A percentile compares a stretch with the other conserved stretches of the same genome.
Evolutionary conservation across 1,284 basidiomycete genomes (phyloP).

Genomic region (Papiliotrema flavescens): DNA sequence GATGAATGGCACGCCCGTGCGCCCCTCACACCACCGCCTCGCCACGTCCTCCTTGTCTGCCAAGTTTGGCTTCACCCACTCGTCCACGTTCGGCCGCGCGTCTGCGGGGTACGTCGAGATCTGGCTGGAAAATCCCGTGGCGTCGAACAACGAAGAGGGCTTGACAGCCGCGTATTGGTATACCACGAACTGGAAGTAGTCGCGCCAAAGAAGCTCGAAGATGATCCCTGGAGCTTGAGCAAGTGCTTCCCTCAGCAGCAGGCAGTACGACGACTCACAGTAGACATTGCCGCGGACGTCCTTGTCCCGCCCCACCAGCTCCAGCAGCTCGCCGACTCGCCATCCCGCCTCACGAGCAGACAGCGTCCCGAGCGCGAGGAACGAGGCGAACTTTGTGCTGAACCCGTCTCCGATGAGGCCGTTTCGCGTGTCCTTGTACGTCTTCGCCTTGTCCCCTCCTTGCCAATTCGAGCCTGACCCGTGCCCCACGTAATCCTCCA

Average conservation of each 20-base stretch:
- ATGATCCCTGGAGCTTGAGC: conserved; percentile 38
- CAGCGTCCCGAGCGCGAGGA: conserved; percentile 54
- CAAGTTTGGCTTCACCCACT: conserved; percentile 31
- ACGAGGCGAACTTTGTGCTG: conserved; percentile 56
- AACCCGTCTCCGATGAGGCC: conserved; percentile 55
- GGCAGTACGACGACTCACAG: conserved; percentile 21
- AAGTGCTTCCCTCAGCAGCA: neutral
- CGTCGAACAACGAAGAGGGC: conserved; percentile 44
- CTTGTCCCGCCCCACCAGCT: conserved; percentile 23
- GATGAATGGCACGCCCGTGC: conserved; percentile 56
- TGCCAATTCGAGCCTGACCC: conserved; percentile 34
- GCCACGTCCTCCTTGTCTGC: conserved; percentile 26
- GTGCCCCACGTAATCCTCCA: conserved; percentile 49
- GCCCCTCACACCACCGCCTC: conserved; percentile 52
- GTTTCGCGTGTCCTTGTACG: conserved; percentile 58
- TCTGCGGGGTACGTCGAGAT: conserved; percentile 29
- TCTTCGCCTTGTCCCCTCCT: conserved; percentile 33
- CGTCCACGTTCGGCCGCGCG: conserved; percentile 16
- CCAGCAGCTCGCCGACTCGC: conserved; percentile 32
- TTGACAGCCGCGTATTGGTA: conserved; percentile 17
- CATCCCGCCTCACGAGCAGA: conserved; percentile 51
- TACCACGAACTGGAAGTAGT: conserved; percentile 54
- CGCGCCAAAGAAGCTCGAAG: conserved; percentile 58
- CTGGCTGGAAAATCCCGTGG: conserved; percentile 51
- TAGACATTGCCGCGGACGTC: conserved; percentile 28